Base-by-base conservation (phyloP, 805 yeast species). In the Isabelozyma rhagii region DNA sequence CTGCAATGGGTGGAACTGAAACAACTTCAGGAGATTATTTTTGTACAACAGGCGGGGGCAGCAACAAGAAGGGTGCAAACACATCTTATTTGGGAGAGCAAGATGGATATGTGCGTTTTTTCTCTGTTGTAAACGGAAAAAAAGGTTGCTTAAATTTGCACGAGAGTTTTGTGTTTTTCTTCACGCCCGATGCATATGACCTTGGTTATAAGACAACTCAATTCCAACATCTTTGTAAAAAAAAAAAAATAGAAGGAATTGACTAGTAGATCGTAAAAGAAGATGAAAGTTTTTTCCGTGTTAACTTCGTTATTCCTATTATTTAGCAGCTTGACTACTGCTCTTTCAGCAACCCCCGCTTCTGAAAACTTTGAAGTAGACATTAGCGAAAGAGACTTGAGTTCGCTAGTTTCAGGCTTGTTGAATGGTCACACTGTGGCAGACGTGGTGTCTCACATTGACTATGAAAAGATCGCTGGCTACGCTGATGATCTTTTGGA, bases 381-480 rank as follows among this genome's bases (percentile, higher is more conserved):
- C 5, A 28, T 51, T 29, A 11, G 41, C 41, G 39, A 50, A 40
- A 47, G 50, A 45, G 48, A 52, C 29, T 25, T 25, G 27, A 18
- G 21, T n/a, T 38, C 47, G 18, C 17, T 41, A 28, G 45, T 43
- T 4, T 43, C 51, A 9, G 41, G 48, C 27, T 49, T 64, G 31
- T 47, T 55, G 2, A 57, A 54, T 27, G 61, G 57, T 8, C 51
- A 60, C 43, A 55, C 59, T 48, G 50, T 58, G 29, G 59, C 60
- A 3, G 60, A 58, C 46, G 36, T 59, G 21, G 39, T 58, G 15
- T 43, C 47, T 7, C 41, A 44, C 18, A 49, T 59, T 38, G 48
- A 61, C 47, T 55, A 55, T 39, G 68, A 66, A 46, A 51, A 55
- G 11, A 60, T 64, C 49, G 69, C 72, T 10, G 72, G 72, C 4